These are phyloP conservation scores for Erythrobasidium hasegawianum DNA, from an alignment of 1,284 basidiomycete genomes.

Conservation along the genomic window DNA sequence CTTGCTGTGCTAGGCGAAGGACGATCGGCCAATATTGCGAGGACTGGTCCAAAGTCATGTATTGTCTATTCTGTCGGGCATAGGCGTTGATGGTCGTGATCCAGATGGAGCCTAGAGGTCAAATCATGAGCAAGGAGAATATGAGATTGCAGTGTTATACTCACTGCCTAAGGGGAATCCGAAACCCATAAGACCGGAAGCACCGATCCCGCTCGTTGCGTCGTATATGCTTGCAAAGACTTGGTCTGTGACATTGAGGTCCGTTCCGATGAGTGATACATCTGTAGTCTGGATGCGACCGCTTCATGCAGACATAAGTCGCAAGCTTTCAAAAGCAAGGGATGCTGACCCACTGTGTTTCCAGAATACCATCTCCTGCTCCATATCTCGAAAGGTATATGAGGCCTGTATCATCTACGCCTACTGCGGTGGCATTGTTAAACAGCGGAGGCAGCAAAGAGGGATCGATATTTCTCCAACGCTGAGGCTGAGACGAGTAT, in stretches of 20 bases:
- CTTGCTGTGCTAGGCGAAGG: conserved; percentile 10
- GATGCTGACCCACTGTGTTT: conserved; percentile 3
- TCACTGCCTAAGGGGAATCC: conserved; percentile 4
- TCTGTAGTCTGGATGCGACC: conserved; percentile 26
- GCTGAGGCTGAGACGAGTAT: conserved; percentile 19
- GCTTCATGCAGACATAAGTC: not conserved
- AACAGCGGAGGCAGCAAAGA: conserved; percentile 23
- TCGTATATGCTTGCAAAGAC: conserved; percentile 26
- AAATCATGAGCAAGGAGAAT: too few relatives aligned
- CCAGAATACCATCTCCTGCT: conserved; percentile 23
- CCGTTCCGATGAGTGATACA: conserved; percentile 17
- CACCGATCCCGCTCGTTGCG: not conserved
- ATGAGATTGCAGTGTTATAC: not conserved
- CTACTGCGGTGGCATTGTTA: conserved; percentile 16
- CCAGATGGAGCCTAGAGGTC: conserved; percentile 15
- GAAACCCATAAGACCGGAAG: not conserved
- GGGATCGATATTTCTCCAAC: conserved; percentile 13
- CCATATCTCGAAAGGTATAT: conserved; percentile 24
- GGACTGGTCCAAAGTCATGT: conserved; percentile 10
- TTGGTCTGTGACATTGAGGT: conserved; percentile 18
- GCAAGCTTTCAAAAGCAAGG: not conserved
- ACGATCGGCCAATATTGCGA: conserved; percentile 19
- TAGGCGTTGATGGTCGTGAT: conserved; percentile 12
- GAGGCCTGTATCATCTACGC: conserved; percentile 18
- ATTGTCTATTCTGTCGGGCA: conserved; percentile 7